Base-by-base conservation (phyloP, 345 rosid species). In the Arabis hirsuta region DNA sequence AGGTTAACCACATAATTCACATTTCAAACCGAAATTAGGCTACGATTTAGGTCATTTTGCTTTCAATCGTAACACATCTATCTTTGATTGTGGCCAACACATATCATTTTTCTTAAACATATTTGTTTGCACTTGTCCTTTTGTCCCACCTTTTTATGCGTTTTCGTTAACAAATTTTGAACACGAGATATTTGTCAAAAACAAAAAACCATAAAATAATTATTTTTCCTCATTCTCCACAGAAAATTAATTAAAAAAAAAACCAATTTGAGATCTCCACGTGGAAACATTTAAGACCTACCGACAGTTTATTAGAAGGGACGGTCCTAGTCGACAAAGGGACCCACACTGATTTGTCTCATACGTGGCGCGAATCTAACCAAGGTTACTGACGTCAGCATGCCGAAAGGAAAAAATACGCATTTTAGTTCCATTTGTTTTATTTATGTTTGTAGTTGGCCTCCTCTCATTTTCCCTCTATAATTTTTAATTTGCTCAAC, bases 311-410 rank as follows among this genome's bases (percentile, higher is more conserved):
- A 19, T 41, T 32, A 46, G 34, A 12, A 34, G 24, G 24, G 24
- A 22, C 44, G 3, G 69, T 54, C 57, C 12, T 55, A 38, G 38
- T 19, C 12, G 26, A 19, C 7, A 7, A 41, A 10, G 44, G 54
- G 67, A 8, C 67, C 73, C 68, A 51, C 8, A 51, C 9, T 66
- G 67, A 67, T 58, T 22, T 42, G 51, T 51, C 3, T 12, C 16
- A 50, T 52, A 67, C 73, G 78, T 74, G 78, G 73, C 73, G 31
- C 24, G 50, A 67, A 67, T 59, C 78, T 59, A 58, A 5, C 42
- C 2, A 62, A 68, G 5, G 38, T n/a, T 24, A 4, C 6, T 56
- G 72, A 67, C 68, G 20, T 66, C 67, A 67, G 41, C 42, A 59
- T 59, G 73, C 67, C 73, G 55, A 74, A 74, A 66, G 60, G 2